phyloP scores from a whole-genome alignment of 2,329 filamentous ascomycete species.

The Eutypella sp. region DNA sequence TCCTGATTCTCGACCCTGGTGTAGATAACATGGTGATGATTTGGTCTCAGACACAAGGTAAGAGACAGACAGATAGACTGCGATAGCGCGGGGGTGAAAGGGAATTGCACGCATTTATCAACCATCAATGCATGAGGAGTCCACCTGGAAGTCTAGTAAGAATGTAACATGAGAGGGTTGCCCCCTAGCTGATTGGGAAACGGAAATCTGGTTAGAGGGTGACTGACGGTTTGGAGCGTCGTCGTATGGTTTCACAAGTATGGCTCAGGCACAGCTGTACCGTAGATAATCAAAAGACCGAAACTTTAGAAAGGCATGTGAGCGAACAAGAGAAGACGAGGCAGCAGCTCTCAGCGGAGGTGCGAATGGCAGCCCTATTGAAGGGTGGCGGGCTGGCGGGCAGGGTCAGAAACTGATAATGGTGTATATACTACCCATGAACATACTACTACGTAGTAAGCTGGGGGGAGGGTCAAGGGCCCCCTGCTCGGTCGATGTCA shows the following conservation, averaged over 20 bases:
- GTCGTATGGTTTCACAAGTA: no score
- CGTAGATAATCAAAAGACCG: no score
- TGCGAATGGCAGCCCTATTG: background rate
- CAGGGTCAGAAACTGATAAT: background rate
- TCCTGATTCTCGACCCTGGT: slow-evolving; percentile 38
- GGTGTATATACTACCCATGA: background rate
- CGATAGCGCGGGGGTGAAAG: background rate
- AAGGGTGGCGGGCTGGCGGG: background rate
- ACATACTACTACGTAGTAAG: background rate
- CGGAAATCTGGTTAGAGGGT: no score
- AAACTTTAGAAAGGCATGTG: no score
- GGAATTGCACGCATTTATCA: background rate
- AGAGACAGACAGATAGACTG: background rate
- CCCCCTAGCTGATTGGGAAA: background rate
- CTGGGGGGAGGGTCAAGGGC: slow-evolving; percentile 8
- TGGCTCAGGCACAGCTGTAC: no score
- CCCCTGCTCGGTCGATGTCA: slow-evolving; percentile 15
- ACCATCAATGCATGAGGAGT: background rate
- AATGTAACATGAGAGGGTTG: background rate
- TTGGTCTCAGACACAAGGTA: background rate
- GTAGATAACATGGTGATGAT: slow-evolving; percentile 34
- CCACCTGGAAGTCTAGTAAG: background rate
- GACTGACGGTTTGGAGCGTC: no score
- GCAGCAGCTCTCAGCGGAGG: background rate
- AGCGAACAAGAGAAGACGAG: background rate